Conservation (phyloP, 106 monocot species). For the Apostasia shenzhenica region DNA sequence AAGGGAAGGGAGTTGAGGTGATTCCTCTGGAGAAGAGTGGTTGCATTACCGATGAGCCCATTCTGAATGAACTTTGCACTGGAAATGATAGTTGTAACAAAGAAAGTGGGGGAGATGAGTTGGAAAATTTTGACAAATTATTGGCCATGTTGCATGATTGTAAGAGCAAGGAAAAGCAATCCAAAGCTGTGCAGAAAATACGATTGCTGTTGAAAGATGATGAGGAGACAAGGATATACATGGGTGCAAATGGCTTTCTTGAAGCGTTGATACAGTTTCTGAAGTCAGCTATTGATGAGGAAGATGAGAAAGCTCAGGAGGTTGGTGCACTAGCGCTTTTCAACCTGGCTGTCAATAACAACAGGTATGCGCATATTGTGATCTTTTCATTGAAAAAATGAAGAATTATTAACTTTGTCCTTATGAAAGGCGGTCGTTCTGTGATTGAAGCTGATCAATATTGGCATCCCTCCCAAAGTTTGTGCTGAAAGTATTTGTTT, state of each 20-base stretch:
- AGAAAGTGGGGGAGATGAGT: constrained; percentile 10
- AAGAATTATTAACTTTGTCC: too few relatives aligned
- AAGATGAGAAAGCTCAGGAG: constrained; percentile 56
- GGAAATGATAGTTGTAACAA: neutral
- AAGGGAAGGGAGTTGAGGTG: constrained; percentile 17
- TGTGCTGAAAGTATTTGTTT: too few relatives aligned
- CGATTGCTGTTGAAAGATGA: constrained; percentile 74
- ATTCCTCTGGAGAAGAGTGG: constrained; percentile 28
- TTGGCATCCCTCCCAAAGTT: too few relatives aligned
- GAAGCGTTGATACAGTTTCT: constrained; percentile 62
- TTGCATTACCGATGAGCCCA: neutral
- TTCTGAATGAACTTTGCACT: neutral
- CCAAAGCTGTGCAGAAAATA: constrained; percentile 52
- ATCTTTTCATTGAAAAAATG: too few relatives aligned
- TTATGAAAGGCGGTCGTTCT: too few relatives aligned
- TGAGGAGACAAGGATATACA: constrained; percentile 60
- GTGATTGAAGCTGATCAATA: too few relatives aligned
- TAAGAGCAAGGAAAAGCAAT: constrained; percentile 19
- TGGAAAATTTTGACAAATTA: constrained; percentile 37
- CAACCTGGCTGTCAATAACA: constrained; percentile 90
- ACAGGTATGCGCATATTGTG: constrained; percentile 33
- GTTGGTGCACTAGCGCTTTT: constrained; percentile 81
- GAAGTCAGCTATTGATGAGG: constrained; percentile 34
- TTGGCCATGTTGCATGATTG: constrained; percentile 29
- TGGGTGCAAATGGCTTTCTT: constrained; percentile 63